Conservation (phyloP, 2,329 filamentous ascomycete genomes). For the Fusarium pilosicola region DNA sequence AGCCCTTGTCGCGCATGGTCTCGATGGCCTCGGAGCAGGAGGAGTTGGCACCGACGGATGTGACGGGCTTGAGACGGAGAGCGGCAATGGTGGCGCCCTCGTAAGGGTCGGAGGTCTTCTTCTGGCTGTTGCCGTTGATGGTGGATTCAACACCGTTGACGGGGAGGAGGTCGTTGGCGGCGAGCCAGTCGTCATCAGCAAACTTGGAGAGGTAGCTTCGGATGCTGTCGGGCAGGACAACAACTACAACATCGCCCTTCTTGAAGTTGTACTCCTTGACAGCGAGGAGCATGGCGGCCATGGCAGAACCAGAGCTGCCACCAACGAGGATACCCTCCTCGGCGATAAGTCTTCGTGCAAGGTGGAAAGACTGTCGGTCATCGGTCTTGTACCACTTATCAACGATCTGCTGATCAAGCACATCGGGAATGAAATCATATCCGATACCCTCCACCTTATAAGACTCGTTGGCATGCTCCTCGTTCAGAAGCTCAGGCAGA, state of each 20-base stretch:
- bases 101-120: slow-evolving; percentile 72
- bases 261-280: slow-evolving; percentile 79
- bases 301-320: slow-evolving; percentile 91
- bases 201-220: slow-evolving; percentile 98
- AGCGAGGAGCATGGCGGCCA: slow-evolving; percentile 82
- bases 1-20: slow-evolving; percentile 97
- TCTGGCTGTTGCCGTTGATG: slow-evolving; percentile 50
- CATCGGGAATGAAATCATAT: slow-evolving; percentile 97
- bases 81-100: slow-evolving; percentile 80
- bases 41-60: slow-evolving; percentile 77
- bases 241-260: slow-evolving; percentile 88
- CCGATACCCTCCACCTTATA: slow-evolving; percentile 99
- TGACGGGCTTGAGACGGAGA: slow-evolving; percentile 92
- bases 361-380: slow-evolving; percentile 89
- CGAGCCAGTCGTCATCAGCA: slow-evolving; percentile 98
- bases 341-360: slow-evolving; percentile 87
- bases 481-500: slow-evolving; percentile 80
- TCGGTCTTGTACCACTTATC: slow-evolving; percentile 99
- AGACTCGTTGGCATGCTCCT: slow-evolving; percentile 79
- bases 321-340: slow-evolving; percentile 95
- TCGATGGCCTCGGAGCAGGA: slow-evolving; percentile 90
- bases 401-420: slow-evolving; percentile 81
- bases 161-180: slow-evolving; percentile 92
- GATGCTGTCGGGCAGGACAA: slow-evolving; percentile 94
- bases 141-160: slow-evolving; percentile 61